Evolutionary conservation across 345 rosid genomes (phyloP).

Genomic region (Salix udensis): DNA sequence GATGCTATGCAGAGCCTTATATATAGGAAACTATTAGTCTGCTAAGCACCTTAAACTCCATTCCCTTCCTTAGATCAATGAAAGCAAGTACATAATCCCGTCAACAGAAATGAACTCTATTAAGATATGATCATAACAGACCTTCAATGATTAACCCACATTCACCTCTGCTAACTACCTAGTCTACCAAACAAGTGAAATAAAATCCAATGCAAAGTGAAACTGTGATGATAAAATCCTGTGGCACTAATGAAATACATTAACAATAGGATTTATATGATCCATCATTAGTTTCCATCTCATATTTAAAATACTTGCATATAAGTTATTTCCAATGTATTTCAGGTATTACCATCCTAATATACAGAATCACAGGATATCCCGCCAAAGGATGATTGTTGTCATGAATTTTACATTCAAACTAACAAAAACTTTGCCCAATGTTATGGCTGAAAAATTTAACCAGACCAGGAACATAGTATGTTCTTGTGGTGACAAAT

Average conservation of each 20-base stretch:
- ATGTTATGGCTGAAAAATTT: neutral
- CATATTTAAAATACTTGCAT: no score
- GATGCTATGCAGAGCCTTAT: neutral
- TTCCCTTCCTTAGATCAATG: neutral
- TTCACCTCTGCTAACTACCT: neutral
- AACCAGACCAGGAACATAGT: neutral
- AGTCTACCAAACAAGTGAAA: neutral
- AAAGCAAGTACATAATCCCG: neutral
- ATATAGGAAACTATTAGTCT: neutral
- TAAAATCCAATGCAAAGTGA: neutral
- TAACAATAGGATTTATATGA: neutral
- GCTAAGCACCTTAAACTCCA: neutral
- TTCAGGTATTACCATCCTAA: neutral
- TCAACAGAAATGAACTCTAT: neutral
- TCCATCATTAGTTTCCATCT: neutral
- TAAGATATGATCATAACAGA: neutral
- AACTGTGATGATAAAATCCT: neutral
- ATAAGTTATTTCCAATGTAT: neutral
- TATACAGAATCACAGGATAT: neutral
- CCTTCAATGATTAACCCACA: neutral
- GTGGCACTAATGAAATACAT: neutral
- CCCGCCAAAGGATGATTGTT: neutral
- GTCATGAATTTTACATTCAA: neutral
- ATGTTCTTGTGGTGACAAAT: neutral
- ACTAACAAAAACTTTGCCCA: neutral